A percentile compares a stretch with the other conserved stretches of the same genome.
phyloP scores from a whole-genome alignment of 2,329 filamentous ascomycete genomes.

The Fusarium nurragi region DNA sequence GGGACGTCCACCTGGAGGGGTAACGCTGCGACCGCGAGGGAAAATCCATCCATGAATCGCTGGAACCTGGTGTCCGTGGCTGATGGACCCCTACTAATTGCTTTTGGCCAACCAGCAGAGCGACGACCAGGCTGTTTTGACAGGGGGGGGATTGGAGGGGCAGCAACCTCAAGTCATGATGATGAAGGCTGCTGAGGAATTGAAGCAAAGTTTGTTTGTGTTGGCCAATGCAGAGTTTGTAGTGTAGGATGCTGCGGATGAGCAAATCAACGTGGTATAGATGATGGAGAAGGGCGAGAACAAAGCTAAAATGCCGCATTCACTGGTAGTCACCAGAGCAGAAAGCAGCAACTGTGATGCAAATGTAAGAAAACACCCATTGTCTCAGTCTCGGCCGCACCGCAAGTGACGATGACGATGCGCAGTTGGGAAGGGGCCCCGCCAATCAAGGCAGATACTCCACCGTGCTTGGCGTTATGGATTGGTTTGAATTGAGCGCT shows the following conservation, averaged over 20 bases:
- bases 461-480: conserved; percentile 43
- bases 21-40: conserved; percentile 21
- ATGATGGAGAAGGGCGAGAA: not conserved
- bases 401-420: conserved; percentile 44
- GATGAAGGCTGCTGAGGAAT: conserved; percentile 23
- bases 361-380: conserved; percentile 19
- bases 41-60: conserved; percentile 37
- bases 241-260: not conserved
- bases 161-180: conserved; percentile 41
- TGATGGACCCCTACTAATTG: conserved; percentile 33
- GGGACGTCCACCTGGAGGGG: conserved; percentile 33
- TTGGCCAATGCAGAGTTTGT: not conserved
- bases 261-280: not conserved
- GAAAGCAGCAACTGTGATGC: not conserved
- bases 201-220: conserved; percentile 17
- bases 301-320: conserved; percentile 3
- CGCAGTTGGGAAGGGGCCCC: conserved; percentile 33
- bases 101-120: conserved; percentile 14
- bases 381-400: conserved; percentile 29
- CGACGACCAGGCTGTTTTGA: not conserved
- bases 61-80: conserved; percentile 44
- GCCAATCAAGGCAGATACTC: conserved; percentile 41
- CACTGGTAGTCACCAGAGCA: not conserved
- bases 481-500: conserved; percentile 27
- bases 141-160: conserved; percentile 30